A percentile compares a stretch with the other conserved stretches of the same genome.
phyloP scores from a whole-genome alignment of 176 grass and related monocot genomes.

The Cocos nucifera region DNA sequence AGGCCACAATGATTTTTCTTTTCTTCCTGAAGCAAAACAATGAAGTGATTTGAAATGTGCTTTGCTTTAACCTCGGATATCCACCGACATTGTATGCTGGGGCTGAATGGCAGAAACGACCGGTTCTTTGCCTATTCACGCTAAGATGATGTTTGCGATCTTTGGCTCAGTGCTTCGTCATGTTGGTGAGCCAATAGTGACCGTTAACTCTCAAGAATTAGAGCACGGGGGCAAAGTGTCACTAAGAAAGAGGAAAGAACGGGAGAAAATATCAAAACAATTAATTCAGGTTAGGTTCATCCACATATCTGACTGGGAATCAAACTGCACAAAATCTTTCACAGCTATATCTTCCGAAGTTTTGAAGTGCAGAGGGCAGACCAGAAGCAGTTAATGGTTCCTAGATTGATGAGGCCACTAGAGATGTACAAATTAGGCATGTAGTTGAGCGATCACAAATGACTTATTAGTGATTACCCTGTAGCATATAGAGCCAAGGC shows the following conservation, averaged over 20 bases:
- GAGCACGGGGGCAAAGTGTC: constrained; percentile 16
- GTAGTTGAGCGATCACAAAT: too few relatives aligned
- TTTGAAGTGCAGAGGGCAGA: constrained; percentile 16
- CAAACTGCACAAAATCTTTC: constrained; percentile 9
- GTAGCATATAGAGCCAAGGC: constrained; percentile 4
- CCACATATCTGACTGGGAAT: constrained; percentile 15
- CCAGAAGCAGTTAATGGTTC: too few relatives aligned
- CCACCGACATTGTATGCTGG: too few relatives aligned
- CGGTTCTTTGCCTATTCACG: background rate
- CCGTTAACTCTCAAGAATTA: background rate
- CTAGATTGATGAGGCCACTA: too few relatives aligned
- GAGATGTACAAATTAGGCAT: background rate
- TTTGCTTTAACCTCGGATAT: too few relatives aligned
- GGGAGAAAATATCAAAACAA: constrained; percentile 27
- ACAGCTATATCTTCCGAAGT: constrained; percentile 34
- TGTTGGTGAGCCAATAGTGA: constrained; percentile 16
- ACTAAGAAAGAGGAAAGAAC: constrained; percentile 12
- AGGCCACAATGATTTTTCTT: too few relatives aligned
- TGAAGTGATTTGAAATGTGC: too few relatives aligned
- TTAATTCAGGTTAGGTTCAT: constrained; percentile 3
- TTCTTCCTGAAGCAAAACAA: too few relatives aligned
- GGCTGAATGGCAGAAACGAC: background rate
- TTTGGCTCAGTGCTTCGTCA: constrained; percentile 6
- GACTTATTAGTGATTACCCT: too few relatives aligned
- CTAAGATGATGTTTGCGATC: background rate